Percentiles rank a stretch among this genome's conserved stretches.
These are phyloP conservation scores for Fusarium nematophilum DNA, from an alignment of 2,329 filamentous ascomycete species.

Conservation along the genomic window DNA sequence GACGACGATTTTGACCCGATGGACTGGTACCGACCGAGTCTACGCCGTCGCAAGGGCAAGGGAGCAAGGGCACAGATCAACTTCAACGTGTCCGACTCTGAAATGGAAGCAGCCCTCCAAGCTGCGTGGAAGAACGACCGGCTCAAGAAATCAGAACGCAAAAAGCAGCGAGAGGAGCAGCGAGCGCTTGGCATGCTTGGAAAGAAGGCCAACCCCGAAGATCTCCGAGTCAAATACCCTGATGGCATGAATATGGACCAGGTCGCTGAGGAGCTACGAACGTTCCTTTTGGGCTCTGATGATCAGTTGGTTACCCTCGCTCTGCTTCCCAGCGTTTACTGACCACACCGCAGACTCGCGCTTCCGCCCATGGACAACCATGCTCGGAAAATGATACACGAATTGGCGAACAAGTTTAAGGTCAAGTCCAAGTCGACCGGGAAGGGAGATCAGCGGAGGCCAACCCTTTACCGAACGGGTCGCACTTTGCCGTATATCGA, in stretches of 20 bases:
- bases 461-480: slow-evolving; percentile 79
- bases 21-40: slow-evolving; percentile 79
- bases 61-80: slow-evolving; percentile 65
- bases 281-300: slow-evolving; percentile 73
- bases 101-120: slow-evolving; percentile 71
- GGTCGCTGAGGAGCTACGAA: slow-evolving; percentile 76
- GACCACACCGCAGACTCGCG: slow-evolving; percentile 64
- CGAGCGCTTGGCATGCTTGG: slow-evolving; percentile 75
- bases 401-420: slow-evolving; percentile 78
- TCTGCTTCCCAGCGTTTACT: slow-evolving; percentile 1
- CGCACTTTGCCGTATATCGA: slow-evolving; percentile 72
- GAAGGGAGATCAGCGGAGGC: slow-evolving; percentile 76
- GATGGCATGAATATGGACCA: slow-evolving; percentile 77
- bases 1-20: slow-evolving; percentile 84
- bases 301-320: slow-evolving; percentile 67
- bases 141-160: slow-evolving; percentile 76
- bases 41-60: slow-evolving; percentile 72
- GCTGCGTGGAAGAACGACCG: slow-evolving; percentile 75
- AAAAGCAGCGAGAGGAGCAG: slow-evolving; percentile 75
- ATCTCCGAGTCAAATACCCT: slow-evolving; percentile 77
- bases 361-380: slow-evolving; percentile 87
- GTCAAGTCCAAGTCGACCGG: slow-evolving; percentile 89
- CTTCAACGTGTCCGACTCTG: slow-evolving; percentile 71
- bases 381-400: slow-evolving; percentile 82
- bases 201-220: slow-evolving; percentile 64